A percentile compares a stretch with the other conserved stretches of the same genome.
Evolutionary conservation across 2,329 filamentous ascomycete species (phyloP).

Genomic region (Cladophialophora yegresii): DNA sequence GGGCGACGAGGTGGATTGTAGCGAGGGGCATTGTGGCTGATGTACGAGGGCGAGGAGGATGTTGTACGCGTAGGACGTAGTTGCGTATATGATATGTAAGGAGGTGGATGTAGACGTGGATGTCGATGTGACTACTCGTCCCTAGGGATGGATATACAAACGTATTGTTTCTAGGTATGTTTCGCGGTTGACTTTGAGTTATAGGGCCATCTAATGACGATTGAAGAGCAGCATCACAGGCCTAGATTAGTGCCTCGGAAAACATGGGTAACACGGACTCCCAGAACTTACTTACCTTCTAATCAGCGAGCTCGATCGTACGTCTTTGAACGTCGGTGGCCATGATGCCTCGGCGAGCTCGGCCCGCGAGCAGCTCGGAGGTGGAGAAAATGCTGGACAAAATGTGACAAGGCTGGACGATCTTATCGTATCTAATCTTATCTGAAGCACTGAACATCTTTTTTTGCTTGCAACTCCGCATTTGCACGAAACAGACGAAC

Average conservation of each 20-base stretch:
- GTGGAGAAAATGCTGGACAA: neutral
- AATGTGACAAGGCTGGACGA: neutral
- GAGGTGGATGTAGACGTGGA: neutral
- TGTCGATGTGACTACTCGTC: neutral
- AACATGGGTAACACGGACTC: no score
- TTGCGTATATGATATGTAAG: neutral
- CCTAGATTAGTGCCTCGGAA: no score
- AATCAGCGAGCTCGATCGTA: neutral
- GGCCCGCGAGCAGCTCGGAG: neutral
- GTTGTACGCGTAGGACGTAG: neutral
- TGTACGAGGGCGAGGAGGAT: neutral
- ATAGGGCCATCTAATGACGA: neutral
- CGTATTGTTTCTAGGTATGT: neutral
- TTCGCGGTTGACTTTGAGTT: neutral
- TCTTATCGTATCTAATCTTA: conserved; percentile 4
- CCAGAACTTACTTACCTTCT: neutral
- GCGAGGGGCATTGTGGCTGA: conserved; percentile 41
- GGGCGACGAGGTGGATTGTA: conserved; percentile 42
- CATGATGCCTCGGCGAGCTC: neutral
- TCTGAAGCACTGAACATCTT: neutral
- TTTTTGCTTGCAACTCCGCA: neutral
- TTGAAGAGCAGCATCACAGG: neutral
- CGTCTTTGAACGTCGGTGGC: neutral
- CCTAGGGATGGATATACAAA: neutral
- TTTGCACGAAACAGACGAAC: neutral